Conservation (phyloP, 495 filamentous ascomycete genomes). For the Xylaria flabelliformis region DNA sequence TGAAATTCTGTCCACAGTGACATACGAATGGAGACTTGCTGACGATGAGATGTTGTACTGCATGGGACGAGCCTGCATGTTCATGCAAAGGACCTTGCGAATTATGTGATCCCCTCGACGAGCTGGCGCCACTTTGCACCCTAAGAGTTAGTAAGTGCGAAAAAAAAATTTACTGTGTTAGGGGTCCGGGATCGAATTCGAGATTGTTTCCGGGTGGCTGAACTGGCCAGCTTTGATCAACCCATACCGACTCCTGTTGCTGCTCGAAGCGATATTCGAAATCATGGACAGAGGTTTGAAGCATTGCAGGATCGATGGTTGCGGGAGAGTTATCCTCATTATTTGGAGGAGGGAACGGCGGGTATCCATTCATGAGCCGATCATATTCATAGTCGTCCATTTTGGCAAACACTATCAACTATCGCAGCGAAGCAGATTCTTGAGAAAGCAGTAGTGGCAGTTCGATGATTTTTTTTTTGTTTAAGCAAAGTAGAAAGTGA, state of each 20-base stretch:
- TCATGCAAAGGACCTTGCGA: neutral
- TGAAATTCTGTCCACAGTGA: neutral
- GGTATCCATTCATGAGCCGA: neutral
- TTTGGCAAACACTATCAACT: neutral
- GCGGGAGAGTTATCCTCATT: neutral
- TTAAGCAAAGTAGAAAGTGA: neutral
- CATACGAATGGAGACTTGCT: neutral
- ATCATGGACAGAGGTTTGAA: neutral
- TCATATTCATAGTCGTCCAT: neutral
- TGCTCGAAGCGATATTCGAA: neutral
- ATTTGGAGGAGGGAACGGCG: neutral
- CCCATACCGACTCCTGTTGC: neutral
- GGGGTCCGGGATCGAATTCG: neutral
- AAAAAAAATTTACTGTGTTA: conserved; percentile 3
- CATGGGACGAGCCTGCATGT: neutral
- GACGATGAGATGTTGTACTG: neutral
- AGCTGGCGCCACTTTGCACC: too few relatives aligned
- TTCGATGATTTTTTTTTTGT: neutral
- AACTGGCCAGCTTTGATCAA: neutral
- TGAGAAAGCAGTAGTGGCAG: neutral
- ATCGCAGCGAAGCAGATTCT: neutral
- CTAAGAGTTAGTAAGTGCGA: neutral
- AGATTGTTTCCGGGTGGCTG: neutral
- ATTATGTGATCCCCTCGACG: too few relatives aligned
- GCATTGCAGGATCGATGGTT: neutral